These are phyloP conservation scores for Naganishia kalamii DNA, from an alignment of 768 basidiomycete genomes.

Conservation along the genomic window DNA sequence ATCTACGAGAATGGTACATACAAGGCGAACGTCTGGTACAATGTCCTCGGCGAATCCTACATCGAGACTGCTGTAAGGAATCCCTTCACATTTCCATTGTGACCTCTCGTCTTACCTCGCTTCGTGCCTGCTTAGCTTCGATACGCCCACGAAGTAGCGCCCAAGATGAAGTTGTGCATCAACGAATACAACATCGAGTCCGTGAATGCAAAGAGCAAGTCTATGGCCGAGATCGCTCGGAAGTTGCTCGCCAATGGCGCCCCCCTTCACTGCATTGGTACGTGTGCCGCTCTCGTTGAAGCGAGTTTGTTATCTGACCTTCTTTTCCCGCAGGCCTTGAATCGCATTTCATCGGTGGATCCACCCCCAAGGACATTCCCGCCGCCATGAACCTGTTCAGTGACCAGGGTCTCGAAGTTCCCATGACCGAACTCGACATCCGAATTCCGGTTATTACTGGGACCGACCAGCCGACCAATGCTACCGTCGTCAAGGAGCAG, in stretches of 20 bases:
- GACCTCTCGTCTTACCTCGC: background rate
- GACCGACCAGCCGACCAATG: conserved; percentile 28
- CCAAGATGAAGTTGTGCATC: conserved; percentile 36
- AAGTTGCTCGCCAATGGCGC: conserved; percentile 27
- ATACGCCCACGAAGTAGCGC: conserved; percentile 34
- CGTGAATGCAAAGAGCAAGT: conserved; percentile 37
- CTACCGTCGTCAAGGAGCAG: conserved; percentile 30
- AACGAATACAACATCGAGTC: conserved; percentile 44
- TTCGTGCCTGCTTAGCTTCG: conserved; percentile 22
- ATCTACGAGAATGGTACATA: conserved; percentile 35
- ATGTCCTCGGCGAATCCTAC: conserved; percentile 36
- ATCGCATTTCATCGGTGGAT: conserved; percentile 16
- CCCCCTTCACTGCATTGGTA: conserved; percentile 37
- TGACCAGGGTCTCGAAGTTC: conserved; percentile 37
- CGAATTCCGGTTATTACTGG: conserved; percentile 32
- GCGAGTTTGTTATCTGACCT: background rate
- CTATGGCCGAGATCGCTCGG: conserved; percentile 26
- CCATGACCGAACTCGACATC: conserved; percentile 40
- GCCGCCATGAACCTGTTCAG: conserved; percentile 36
- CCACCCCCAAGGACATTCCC: conserved; percentile 25
- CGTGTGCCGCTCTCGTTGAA: conserved; percentile 29
- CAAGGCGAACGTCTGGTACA: conserved; percentile 33
- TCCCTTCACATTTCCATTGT: background rate
- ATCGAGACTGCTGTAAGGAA: conserved; percentile 30
- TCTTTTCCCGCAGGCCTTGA: conserved; percentile 23